Evolutionary conservation across 176 grass and related monocot species (phyloP), one percentile per base, ranked within the genome.

Genomic region (Oryza nivara): DNA sequence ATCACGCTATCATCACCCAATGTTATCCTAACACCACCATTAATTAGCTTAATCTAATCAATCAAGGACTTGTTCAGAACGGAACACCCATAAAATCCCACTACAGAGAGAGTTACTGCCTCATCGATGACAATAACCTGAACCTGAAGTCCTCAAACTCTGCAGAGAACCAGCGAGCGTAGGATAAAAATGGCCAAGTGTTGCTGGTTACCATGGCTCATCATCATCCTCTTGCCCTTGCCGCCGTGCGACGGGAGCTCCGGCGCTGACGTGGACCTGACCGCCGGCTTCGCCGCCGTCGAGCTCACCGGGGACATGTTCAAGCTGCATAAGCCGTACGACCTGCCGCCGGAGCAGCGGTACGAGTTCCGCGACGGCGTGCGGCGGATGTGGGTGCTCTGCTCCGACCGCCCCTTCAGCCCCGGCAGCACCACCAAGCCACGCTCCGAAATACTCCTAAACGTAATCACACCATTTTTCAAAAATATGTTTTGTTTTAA

Each of bases 281-380:
- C 85, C 35, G 4, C 80, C 11, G 88, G 85, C 8, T 90, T 90
- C 91, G 61, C 43, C 20, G 85, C 47, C 58, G 40, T 88, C 16
- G 25, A 70, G 47, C 51, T 88, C 49, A 64, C 70, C 2, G 78
- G 86, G 79, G 66, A 58, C 61, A 56, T 43, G 67, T 93, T 93
- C 83, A 65, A 75, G 61, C 51, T 85, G 20, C 63, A 93, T 60
- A 72, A 71, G 28, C 88, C 91, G 23, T 86, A 86, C 58, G 61
- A 89, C 84, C 22, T 86, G 77, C 67, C 66, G 64, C 78, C 35
- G 61, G 75, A 77, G 65, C 22, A 83, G 69, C 67, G 68, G 1
- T 88, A 78, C 78, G 70, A 84, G 86, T 23, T 82, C 56, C 8
- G 23, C 63, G 70, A 68, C 52, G 86, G 86, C 36, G 48, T 92